Evolutionary conservation across 352 stramenopile genomes (phyloP).

Genomic region (Phytophthora pluvialis): DNA sequence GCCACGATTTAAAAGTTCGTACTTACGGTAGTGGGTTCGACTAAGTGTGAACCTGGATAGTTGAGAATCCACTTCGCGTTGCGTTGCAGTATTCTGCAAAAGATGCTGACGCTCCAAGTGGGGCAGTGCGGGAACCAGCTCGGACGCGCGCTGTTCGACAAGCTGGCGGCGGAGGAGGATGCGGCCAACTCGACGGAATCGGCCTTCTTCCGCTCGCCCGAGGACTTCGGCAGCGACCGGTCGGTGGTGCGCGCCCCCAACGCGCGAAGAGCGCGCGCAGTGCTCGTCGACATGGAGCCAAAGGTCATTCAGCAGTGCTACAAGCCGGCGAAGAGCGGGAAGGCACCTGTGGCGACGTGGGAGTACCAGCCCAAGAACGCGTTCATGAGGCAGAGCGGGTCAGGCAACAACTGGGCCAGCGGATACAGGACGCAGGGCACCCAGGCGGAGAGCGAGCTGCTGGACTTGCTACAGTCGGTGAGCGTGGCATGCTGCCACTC

Average conservation of each 20-base stretch:
- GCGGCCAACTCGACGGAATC: not conserved
- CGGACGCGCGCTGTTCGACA: conserved; percentile 64
- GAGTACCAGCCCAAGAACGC: conserved; percentile 51
- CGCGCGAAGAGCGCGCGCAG: conserved; percentile 50
- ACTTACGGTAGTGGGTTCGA: conserved; percentile 8
- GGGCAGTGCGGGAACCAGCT: conserved; percentile 86
- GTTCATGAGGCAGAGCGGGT: conserved; percentile 68
- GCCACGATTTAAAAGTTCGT: conserved; percentile 6
- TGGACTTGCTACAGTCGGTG: conserved; percentile 63
- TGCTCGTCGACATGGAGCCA: conserved; percentile 88
- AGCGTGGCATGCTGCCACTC: not conserved
- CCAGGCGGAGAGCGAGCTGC: conserved; percentile 44
- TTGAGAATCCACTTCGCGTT: conserved; percentile 14
- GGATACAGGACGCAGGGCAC: conserved; percentile 65
- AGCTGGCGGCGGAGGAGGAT: conserved; percentile 50
- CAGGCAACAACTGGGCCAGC: conserved; percentile 85
- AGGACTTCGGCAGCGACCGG: conserved; percentile 18
- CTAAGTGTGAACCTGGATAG: conserved; percentile 4
- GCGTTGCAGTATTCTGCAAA: conserved; percentile 14
- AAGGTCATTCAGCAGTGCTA: conserved; percentile 74
- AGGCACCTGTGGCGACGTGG: conserved; percentile 32
- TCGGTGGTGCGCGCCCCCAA: conserved; percentile 31
- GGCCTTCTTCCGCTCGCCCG: conserved; percentile 44
- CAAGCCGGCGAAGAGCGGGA: not conserved
- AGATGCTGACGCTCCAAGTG: conserved; percentile 77